phyloP scores from a whole-genome alignment of 164 flowering plant species.

The Annona squamosa region DNA sequence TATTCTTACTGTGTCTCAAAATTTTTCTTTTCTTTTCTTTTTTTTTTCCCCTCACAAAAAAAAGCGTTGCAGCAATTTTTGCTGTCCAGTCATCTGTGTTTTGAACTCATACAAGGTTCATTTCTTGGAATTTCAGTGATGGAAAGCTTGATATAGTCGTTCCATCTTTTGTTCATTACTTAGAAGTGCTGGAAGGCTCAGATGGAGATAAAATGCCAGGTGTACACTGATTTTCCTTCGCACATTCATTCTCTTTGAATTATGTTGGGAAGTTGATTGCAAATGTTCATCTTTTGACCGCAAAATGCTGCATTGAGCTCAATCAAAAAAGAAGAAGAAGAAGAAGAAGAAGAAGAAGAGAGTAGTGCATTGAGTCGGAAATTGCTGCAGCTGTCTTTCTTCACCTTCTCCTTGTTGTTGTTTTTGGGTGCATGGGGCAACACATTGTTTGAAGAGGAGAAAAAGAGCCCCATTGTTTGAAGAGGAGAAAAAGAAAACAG shows the following conservation, averaged over 20 bases:
- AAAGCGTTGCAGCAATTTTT: not conserved
- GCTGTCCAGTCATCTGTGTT: not conserved
- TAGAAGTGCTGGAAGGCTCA: slow-evolving; percentile 96
- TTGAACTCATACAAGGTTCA: not conserved
- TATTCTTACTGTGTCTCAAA: not conserved
- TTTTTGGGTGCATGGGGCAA: too few relatives aligned
- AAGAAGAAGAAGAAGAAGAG: too few relatives aligned
- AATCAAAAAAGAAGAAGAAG: too few relatives aligned
- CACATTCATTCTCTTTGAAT: not conserved
- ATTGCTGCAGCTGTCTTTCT: too few relatives aligned
- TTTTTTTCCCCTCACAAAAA: too few relatives aligned
- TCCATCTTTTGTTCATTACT: slow-evolving; percentile 96
- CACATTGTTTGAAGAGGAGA: too few relatives aligned
- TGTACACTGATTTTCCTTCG: slow-evolving; percentile 14
- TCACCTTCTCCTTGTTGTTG: too few relatives aligned
- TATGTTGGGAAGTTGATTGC: slow-evolving; percentile 1
- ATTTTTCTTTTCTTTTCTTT: not conserved
- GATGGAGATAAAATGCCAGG: slow-evolving; percentile 99
- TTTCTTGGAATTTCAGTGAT: slow-evolving; percentile 45
- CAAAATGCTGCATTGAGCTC: not conserved
- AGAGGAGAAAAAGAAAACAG: too few relatives aligned
- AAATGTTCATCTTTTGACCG: not conserved
- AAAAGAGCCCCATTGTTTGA: too few relatives aligned
- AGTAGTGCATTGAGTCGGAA: too few relatives aligned
- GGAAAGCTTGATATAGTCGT: slow-evolving; percentile 96